Base-by-base conservation (phyloP, 139 green algal species). In the Trebouxia sp. region DNA sequence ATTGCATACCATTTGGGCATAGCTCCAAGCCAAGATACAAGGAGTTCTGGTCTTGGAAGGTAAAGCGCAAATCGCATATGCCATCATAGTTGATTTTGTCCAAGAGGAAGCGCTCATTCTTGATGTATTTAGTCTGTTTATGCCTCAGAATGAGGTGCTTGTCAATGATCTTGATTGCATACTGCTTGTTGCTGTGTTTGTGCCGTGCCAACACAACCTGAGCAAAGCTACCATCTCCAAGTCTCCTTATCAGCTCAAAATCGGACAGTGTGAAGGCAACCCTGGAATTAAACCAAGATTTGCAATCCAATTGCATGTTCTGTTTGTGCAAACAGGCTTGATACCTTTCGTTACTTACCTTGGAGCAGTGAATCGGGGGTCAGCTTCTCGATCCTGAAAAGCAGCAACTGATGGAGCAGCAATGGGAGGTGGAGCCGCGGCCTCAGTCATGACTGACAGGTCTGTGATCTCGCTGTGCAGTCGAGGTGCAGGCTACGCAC, bases 181-280 rank as follows among this genome's bases (percentile, higher is more conserved):
- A 94, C 37, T 84, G 35, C 12, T 70, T 70, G 35, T 82, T 77
- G n/a, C 69, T 86, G 8, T 39, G 37, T 30, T 79, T 83, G 78
- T 87, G 88, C 8, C 58, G 66, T 24, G 83, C 87, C 48, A 89
- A 79, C 14, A 90, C 51, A 6, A 95, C 91, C 42, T 93, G 85
- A 41, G 88, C 90, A 81, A 87, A 95, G 62, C 83, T 92, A 39
- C 92, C 91, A 32, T 94, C 92, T 10, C 92, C 91, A 22, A 93
- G 65, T 20, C 89, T 85, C 20, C 79, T 37, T 15, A 93, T 38
- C 28, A 94, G 79, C 17, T 92, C 84, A 82, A 94, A 94, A 51
- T 94, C 90, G 1, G 67, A 47, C 7, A 92, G 53, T 7, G 75
- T 78, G 15, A 84, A 28, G 26, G 69, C 28, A 35, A 77, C 39